These are phyloP conservation scores for Mycena capillaripes DNA, from an alignment of 768 basidiomycete genomes.

Conservation along the genomic window DNA sequence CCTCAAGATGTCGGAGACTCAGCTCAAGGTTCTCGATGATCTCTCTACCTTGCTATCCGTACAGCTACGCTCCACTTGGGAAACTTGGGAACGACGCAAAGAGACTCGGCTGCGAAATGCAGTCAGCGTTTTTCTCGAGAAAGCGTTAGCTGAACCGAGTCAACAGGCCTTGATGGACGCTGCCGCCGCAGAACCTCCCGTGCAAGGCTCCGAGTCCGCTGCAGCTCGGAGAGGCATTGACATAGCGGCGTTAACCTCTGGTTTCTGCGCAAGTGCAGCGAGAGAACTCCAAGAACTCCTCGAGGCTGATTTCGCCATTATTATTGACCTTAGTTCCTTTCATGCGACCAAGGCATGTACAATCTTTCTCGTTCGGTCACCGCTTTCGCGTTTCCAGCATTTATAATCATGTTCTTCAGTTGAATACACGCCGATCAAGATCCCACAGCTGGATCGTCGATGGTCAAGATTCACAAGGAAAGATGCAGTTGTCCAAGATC, in stretches of 20 bases:
- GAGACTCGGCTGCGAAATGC: slow-evolving; percentile 23
- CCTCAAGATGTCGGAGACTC: background rate
- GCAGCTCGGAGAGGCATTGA: background rate
- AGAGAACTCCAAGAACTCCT: slow-evolving; percentile 11
- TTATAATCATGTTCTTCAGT: background rate
- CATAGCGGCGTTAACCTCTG: background rate
- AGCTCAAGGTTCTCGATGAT: slow-evolving; percentile 21
- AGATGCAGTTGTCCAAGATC: background rate
- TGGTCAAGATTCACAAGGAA: background rate
- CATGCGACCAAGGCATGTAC: slow-evolving; percentile 4
- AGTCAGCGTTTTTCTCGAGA: slow-evolving; percentile 25
- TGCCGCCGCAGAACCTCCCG: slow-evolving; percentile 5
- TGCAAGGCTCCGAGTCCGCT: slow-evolving; percentile 14
- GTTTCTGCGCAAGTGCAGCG: slow-evolving; percentile 8
- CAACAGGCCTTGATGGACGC: slow-evolving; percentile 4
- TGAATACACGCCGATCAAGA: background rate
- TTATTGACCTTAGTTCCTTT: slow-evolving; percentile 17
- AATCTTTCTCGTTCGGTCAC: background rate
- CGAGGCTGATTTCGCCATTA: slow-evolving; percentile 24
- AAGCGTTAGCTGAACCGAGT: slow-evolving; percentile 23
- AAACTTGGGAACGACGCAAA: slow-evolving; percentile 13
- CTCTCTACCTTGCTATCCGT: slow-evolving; percentile 25
- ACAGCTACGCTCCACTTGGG: slow-evolving; percentile 33
- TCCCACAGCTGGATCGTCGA: slow-evolving; percentile 6
- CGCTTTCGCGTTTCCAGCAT: background rate